Percentiles rank a stretch among this genome's conserved stretches.
Evolutionary conservation across 2,329 filamentous ascomycete genomes (phyloP).

Genomic region (Monilinia aucupariae): DNA sequence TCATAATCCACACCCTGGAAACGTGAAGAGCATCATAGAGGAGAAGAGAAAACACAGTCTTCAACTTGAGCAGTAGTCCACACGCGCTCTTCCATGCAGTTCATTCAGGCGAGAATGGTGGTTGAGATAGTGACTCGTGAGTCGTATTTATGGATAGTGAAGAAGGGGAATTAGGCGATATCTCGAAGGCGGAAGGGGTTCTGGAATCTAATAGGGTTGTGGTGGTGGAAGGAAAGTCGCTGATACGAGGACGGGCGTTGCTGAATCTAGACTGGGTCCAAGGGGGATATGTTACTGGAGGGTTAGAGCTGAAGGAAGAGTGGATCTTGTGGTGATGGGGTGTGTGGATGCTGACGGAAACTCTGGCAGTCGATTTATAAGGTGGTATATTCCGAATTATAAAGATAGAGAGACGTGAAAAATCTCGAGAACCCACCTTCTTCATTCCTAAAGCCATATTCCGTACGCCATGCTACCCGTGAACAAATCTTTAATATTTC

Average conservation of each 20-base stretch:
- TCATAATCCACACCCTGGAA: not conserved
- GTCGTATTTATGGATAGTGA: slow-evolving; percentile 13
- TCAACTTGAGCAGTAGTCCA: slow-evolving; percentile 8
- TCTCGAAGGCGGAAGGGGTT: not conserved
- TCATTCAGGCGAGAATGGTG: slow-evolving; percentile 7
- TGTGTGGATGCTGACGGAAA: not conserved
- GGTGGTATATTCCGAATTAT: not conserved
- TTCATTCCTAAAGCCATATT: too few relatives aligned
- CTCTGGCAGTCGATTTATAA: not conserved
- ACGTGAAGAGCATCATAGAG: not conserved
- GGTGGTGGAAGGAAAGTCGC: not conserved
- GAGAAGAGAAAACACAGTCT: not conserved
- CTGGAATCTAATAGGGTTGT: slow-evolving; percentile 1
- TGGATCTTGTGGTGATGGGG: slow-evolving; percentile 3
- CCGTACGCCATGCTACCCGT: too few relatives aligned
- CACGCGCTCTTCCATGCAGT: not conserved
- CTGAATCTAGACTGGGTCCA: not conserved
- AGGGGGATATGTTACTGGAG: not conserved
- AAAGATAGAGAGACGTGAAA: not conserved
- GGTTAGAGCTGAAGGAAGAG: not conserved
- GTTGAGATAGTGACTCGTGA: slow-evolving; percentile 10
- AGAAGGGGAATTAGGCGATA: slow-evolving; percentile 6
- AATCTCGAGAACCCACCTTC: too few relatives aligned
- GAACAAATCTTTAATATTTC: too few relatives aligned
- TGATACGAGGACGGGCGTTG: slow-evolving; percentile 2